Conservation (phyloP, 371 early-diverging fungal genomes). For the Apophysomyces variabilis region DNA sequence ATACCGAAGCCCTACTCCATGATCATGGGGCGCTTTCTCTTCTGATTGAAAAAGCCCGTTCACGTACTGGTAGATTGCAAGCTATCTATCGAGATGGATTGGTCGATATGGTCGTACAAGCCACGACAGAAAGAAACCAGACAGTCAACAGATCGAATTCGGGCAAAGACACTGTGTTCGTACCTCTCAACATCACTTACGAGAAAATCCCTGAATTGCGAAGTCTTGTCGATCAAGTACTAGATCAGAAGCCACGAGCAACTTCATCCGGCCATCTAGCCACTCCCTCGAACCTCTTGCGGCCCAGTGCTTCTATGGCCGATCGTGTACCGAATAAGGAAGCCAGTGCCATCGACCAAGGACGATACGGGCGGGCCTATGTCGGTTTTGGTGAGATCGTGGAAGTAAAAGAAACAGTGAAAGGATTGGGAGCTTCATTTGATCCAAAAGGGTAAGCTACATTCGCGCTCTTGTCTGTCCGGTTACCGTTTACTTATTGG, state of each 20-base stretch:
- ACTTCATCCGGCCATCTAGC: neutral
- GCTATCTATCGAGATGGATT: slow-evolving; percentile 46
- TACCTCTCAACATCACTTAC: slow-evolving; percentile 53
- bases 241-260: slow-evolving; percentile 48
- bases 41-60: slow-evolving; percentile 47
- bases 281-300: slow-evolving; percentile 25
- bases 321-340: slow-evolving; percentile 43
- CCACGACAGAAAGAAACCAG: slow-evolving; percentile 42
- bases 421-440: slow-evolving; percentile 15
- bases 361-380: slow-evolving; percentile 46
- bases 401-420: slow-evolving; percentile 25
- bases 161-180: slow-evolving; percentile 37
- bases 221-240: slow-evolving; percentile 48
- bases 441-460: neutral
- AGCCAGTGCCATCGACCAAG: slow-evolving; percentile 24
- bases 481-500: neutral
- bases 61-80: slow-evolving; percentile 52
- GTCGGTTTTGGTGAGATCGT: slow-evolving; percentile 46
- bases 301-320: slow-evolving; percentile 43
- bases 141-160: slow-evolving; percentile 11
- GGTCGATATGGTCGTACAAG: slow-evolving; percentile 51
- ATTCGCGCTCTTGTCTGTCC: neutral
- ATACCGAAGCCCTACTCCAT: slow-evolving; percentile 45
- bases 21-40: slow-evolving; percentile 54
- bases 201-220: slow-evolving; percentile 56